Base-by-base conservation (phyloP, 2,329 filamentous ascomycete genomes). In the Aaosphaeria pasadenensis region DNA sequence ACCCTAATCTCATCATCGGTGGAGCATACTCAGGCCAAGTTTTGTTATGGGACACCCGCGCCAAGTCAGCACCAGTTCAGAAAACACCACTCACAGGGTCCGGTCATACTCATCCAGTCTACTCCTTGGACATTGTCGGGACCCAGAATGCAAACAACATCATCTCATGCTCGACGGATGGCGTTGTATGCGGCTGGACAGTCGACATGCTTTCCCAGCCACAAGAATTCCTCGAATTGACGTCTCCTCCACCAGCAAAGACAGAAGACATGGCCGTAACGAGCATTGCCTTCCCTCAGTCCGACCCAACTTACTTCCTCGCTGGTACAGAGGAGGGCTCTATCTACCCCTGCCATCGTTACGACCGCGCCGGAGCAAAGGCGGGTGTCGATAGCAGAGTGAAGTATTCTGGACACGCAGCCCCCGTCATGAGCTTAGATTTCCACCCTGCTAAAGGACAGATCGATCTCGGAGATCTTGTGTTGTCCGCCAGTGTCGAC, bases 131-230 rank as follows among this genome's bases (percentile, higher is more conserved):
- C 53, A 95, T 99, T 47, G 90, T 99, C 43, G 94, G 94, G 55
- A 99, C 95, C 1, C 94, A 97, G 66, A 99, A 99, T 69, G 94
- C 94, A 50, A 96, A 96, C 75, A 99, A 97, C 71, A 96, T 99
- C 67, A 88, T 99, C 60, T 96, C 91, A 32, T 92, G 90, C 68
- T 96, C 91, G 1, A 99, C 94, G 1, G 94, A 99, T 65, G 94
- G 94, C 46, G 90, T 95, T 7, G 90, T 97, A 39, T 99, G 94
- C 70, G 89, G 91, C 42, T 99, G 94, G 94, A 91, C 89, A 47
- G 90, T 96, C 55, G 95, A 99, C 70, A 97, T 99, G 84, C 88
- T 99, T 51, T 90, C 92, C 1, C 90, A 96, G 70, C 94, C 94
- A 1, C 92, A 97, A 71, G 94, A 99, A 74, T 86, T 91, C 47